phyloP scores from a whole-genome alignment of 805 yeast genomes.

The Wickerhamomyces tratensis region DNA sequence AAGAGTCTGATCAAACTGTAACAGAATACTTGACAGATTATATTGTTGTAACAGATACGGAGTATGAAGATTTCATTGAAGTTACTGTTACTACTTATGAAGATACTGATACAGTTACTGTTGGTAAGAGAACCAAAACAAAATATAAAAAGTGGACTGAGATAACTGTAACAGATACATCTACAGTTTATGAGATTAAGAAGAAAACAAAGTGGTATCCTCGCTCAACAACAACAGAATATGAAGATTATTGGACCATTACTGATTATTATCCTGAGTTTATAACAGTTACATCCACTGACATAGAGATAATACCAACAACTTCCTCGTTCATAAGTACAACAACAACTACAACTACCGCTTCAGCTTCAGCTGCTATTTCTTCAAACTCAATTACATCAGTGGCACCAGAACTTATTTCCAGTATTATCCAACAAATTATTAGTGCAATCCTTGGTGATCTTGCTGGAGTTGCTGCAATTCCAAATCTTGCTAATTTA shows the following conservation, averaged over 20 bases:
- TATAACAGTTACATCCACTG: slow-evolving; percentile 8
- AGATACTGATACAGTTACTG: slow-evolving; percentile 10
- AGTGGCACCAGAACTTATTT: slow-evolving; percentile 7
- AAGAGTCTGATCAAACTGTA: slow-evolving; percentile 18
- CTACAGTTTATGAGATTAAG: slow-evolving; percentile 6
- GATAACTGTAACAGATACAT: slow-evolving; percentile 10
- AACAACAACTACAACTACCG: slow-evolving; percentile 1
- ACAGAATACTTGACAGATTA: slow-evolving; percentile 15
- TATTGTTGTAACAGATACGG: slow-evolving; percentile 14
- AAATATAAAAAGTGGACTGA: slow-evolving; percentile 8
- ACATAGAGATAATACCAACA: slow-evolving; percentile 4
- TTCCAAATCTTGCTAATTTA: neutral
- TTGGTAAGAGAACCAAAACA: slow-evolving; percentile 7
- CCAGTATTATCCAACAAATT: slow-evolving; percentile 2
- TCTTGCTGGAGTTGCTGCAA: slow-evolving; percentile 4
- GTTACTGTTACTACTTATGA: slow-evolving; percentile 4
- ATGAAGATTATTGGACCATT: slow-evolving; percentile 7
- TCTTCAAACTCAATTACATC: slow-evolving; percentile 5
- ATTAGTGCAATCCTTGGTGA: slow-evolving; percentile 3
- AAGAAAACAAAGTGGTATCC: slow-evolving; percentile 13
- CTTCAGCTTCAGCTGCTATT: slow-evolving; percentile 5
- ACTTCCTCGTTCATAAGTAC: slow-evolving; percentile 1
- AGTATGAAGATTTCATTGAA: neutral
- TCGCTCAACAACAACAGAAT: slow-evolving; percentile 14
- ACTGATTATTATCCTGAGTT: neutral